Conservation (phyloP, 1,284 basidiomycete genomes). For the Singerocomus inundabilis region DNA sequence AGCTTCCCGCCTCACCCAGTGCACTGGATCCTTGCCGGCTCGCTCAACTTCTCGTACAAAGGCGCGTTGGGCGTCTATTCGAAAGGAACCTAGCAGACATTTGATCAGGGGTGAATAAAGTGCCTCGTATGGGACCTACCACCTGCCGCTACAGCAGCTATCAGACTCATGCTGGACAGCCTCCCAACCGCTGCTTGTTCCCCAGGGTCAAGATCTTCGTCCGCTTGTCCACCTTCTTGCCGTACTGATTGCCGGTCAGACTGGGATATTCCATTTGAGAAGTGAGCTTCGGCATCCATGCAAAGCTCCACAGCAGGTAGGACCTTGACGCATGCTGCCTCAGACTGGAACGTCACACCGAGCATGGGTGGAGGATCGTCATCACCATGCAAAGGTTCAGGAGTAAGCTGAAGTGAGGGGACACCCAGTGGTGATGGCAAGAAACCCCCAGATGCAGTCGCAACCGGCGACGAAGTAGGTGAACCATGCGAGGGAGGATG, state of each 20-base stretch:
- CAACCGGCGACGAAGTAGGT: conserved; percentile 16
- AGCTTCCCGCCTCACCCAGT: conserved; percentile 87
- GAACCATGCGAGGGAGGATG: conserved; percentile 21
- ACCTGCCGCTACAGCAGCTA: conserved; percentile 80
- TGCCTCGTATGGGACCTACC: conserved; percentile 43
- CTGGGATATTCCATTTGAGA: conserved; percentile 16
- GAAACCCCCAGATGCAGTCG: conserved; percentile 13
- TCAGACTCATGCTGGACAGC: conserved; percentile 89
- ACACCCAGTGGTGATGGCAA: conserved; percentile 15
- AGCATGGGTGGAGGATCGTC: conserved; percentile 10
- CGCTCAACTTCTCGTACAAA: conserved; percentile 85
- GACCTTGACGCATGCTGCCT: conserved; percentile 15
- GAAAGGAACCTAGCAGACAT: conserved; percentile 51
- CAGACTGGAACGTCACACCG: conserved; percentile 17
- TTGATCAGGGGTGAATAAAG: conserved; percentile 5
- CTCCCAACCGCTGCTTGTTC: conserved; percentile 84
- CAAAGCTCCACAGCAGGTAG: conserved; percentile 10
- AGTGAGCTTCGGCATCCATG: conserved; percentile 5
- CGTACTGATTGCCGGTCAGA: conserved; percentile 14
- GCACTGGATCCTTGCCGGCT: conserved; percentile 74
- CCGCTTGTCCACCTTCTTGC: conserved; percentile 21
- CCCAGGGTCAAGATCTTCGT: conserved; percentile 38
- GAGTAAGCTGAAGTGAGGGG: conserved; percentile 21
- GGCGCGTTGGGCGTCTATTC: conserved; percentile 57
- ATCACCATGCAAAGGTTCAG: conserved; percentile 19